Evolutionary conservation across 2,329 filamentous ascomycete genomes (phyloP).

Genomic region (Exophiala lecanii-corni): DNA sequence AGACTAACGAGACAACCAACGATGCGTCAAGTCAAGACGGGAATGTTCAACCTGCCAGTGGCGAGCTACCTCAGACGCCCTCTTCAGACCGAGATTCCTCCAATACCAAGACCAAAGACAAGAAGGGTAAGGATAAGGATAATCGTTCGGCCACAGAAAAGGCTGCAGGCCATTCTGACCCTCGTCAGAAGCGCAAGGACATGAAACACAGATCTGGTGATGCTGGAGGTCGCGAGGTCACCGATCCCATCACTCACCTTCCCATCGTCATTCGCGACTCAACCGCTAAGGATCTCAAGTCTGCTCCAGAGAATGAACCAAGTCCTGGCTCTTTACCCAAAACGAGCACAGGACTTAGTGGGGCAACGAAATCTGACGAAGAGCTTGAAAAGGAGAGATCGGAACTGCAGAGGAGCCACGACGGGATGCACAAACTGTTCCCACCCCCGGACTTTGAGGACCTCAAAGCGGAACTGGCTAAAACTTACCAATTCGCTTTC

Average conservation of each 20-base stretch:
- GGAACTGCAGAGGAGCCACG: slow-evolving; percentile 40
- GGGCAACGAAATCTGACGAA: slow-evolving; percentile 41
- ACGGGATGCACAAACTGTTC: slow-evolving; percentile 48
- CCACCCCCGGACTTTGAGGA: slow-evolving; percentile 50
- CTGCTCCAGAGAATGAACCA: slow-evolving; percentile 43
- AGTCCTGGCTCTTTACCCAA: slow-evolving; percentile 36
- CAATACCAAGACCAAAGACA: neutral
- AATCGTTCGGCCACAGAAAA: slow-evolving; percentile 22
- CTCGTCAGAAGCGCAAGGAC: slow-evolving; percentile 45
- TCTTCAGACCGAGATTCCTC: neutral
- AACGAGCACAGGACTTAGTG: slow-evolving; percentile 43
- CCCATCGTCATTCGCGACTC: slow-evolving; percentile 65
- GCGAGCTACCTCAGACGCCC: neutral
- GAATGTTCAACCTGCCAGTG: no score
- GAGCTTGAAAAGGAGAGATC: slow-evolving; percentile 41
- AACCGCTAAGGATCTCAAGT: slow-evolving; percentile 57
- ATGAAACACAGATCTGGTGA: slow-evolving; percentile 47
- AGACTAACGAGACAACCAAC: no score
- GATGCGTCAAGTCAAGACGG: no score
- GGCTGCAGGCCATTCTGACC: slow-evolving; percentile 30
- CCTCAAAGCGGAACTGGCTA: slow-evolving; percentile 40
- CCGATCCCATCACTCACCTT: slow-evolving; percentile 68
- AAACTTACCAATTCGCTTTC: slow-evolving; percentile 43
- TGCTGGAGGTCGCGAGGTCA: slow-evolving; percentile 56
- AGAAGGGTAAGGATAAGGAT: slow-evolving; percentile 3